These are phyloP conservation scores for Lichtheimia ornata DNA, from an alignment of 371 early-diverging fungal genomes.

Conservation along the genomic window DNA sequence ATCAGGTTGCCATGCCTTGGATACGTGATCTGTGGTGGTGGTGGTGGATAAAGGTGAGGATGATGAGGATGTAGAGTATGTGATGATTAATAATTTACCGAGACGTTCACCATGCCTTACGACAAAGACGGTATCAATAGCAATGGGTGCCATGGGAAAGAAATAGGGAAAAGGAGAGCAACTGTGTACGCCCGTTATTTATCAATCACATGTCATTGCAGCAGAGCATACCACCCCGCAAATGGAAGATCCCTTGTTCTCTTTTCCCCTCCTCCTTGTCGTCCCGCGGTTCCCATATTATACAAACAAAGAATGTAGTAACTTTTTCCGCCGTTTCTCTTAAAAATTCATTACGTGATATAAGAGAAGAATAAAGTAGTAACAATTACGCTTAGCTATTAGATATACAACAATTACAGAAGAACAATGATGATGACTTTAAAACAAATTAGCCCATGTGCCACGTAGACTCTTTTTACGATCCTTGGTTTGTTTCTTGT, in stretches of 20 bases:
- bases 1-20: slow-evolving; percentile 44
- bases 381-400: too few species aligned
- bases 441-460: background rate
- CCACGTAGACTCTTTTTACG: slow-evolving; percentile 9
- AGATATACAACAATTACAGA: too few species aligned
- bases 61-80: too few species aligned
- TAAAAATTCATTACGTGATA: too few species aligned
- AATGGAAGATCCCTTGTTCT: too few species aligned
- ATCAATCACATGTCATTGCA: too few species aligned
- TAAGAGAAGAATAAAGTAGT: background rate
- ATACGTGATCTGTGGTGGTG: slow-evolving; percentile 30
- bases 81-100: slow-evolving; percentile 11
- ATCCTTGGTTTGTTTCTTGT: slow-evolving; percentile 17
- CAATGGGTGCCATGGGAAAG: slow-evolving; percentile 10
- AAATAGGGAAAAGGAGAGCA: slow-evolving; percentile 2
- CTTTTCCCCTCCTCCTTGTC: too few species aligned
- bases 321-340: too few species aligned
- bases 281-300: too few species aligned
- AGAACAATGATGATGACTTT: too few species aligned
- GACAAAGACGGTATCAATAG: slow-evolving; percentile 20
- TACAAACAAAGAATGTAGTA: too few species aligned
- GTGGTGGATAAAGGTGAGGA: background rate
- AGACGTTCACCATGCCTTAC: slow-evolving; percentile 31
- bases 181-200: background rate
- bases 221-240: too few species aligned